Evolutionary conservation across 257 asterid species (phyloP).

Genomic region (Lantana camara): DNA sequence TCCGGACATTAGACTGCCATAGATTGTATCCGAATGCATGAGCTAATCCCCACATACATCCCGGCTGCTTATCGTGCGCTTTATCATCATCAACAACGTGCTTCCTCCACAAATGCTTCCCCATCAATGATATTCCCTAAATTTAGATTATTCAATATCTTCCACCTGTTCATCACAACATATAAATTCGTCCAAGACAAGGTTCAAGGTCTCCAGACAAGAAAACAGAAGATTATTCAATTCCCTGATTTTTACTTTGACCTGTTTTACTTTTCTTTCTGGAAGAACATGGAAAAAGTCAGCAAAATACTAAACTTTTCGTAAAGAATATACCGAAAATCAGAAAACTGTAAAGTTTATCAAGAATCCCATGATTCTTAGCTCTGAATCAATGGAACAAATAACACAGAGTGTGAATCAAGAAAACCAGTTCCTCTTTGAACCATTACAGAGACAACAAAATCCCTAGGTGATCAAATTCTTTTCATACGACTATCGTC

Average conservation of each 20-base stretch:
- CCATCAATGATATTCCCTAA: constrained; percentile 54
- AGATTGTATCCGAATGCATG: constrained; percentile 58
- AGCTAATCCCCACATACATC: constrained; percentile 69
- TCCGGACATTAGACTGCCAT: constrained; percentile 52
- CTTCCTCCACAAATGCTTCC: constrained; percentile 44
- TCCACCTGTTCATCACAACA: constrained; percentile 23
- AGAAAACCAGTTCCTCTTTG: too few relatives aligned
- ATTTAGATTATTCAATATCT: not conserved
- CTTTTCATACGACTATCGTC: not conserved
- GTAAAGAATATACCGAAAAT: too few relatives aligned
- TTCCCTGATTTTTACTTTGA: too few relatives aligned
- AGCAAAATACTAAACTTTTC: too few relatives aligned
- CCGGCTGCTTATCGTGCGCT: constrained; percentile 38
- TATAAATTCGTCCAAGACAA: not conserved
- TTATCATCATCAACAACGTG: constrained; percentile 25
- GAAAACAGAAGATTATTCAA: not conserved
- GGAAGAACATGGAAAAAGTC: too few relatives aligned
- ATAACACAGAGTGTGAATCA: constrained; percentile 13
- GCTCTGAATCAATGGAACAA: constrained; percentile 6
- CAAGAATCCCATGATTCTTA: constrained; percentile 12
- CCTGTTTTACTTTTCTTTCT: too few relatives aligned
- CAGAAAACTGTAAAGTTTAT: too few relatives aligned
- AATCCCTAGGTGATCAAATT: not conserved
- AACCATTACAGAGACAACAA: too few relatives aligned
- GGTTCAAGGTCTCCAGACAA: too few relatives aligned